These are phyloP conservation scores for Zangia roseola DNA, from an alignment of 768 basidiomycete genomes.

Conservation along the genomic window DNA sequence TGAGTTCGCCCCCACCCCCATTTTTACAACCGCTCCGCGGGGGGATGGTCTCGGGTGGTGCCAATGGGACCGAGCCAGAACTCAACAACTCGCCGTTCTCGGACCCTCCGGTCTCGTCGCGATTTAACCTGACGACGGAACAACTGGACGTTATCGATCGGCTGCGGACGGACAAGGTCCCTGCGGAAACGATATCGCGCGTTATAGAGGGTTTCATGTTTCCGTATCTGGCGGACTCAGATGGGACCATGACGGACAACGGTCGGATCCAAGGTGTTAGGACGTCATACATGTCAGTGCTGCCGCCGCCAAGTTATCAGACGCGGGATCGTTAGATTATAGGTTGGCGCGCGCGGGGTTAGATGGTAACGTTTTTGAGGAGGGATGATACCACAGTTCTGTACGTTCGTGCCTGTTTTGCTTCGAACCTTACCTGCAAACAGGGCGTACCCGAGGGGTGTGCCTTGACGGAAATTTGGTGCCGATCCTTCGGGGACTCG, in stretches of 20 bases:
- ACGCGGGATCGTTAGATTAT: background rate
- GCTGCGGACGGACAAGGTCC: slow-evolving; percentile 7
- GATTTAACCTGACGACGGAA: slow-evolving; percentile 7
- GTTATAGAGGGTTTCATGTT: slow-evolving; percentile 12
- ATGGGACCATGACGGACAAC: background rate
- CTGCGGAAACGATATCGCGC: slow-evolving; percentile 15
- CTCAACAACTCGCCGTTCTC: background rate
- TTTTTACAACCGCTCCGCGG: slow-evolving; percentile 6
- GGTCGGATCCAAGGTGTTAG: slow-evolving; percentile 3
- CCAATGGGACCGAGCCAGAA: too few species aligned
- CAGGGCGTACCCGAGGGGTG: too few species aligned
- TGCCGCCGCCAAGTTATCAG: slow-evolving; percentile 22
- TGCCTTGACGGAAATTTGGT: too few species aligned
- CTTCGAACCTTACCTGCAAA: too few species aligned
- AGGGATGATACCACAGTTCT: too few species aligned
- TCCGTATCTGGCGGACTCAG: background rate
- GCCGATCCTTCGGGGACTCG: too few species aligned
- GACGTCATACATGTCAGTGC: too few species aligned
- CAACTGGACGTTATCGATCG: slow-evolving; percentile 15
- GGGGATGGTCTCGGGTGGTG: background rate
- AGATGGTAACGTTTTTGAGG: too few species aligned
- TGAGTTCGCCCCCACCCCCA: background rate
- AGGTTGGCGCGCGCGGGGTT: too few species aligned
- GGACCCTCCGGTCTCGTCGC: background rate
- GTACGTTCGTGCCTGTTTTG: too few species aligned